Evolutionary conservation across 768 basidiomycete species (phyloP).

Genomic region (Boletus speciosus): DNA sequence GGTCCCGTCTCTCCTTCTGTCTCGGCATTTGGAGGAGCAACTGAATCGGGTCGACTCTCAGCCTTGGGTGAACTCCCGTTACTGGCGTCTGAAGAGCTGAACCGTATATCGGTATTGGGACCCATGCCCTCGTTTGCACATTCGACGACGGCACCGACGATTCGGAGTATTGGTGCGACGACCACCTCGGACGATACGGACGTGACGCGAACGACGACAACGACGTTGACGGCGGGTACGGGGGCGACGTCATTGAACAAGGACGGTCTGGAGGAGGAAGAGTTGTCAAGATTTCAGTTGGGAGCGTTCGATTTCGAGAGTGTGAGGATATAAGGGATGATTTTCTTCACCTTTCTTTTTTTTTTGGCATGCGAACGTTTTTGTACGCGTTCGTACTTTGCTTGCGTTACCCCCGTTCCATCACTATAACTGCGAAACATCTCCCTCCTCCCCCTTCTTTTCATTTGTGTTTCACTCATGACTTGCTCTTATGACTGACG

Average conservation of each 20-base stretch:
- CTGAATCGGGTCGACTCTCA: constrained; percentile 22
- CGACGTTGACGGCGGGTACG: constrained; percentile 18
- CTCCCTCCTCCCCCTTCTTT: neutral
- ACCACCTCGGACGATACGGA: constrained; percentile 32
- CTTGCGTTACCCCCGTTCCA: constrained; percentile 9
- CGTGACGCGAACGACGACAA: constrained; percentile 21
- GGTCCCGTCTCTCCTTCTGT: constrained; percentile 44
- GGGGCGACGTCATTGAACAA: constrained; percentile 9
- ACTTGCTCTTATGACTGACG: constrained; percentile 3
- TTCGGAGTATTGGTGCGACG: constrained; percentile 31
- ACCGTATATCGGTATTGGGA: constrained; percentile 28
- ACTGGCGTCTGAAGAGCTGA: constrained; percentile 9
- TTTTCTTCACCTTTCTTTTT: neutral
- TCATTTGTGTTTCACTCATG: neutral
- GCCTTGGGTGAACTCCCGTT: constrained; percentile 21
- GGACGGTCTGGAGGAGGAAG: constrained; percentile 8
- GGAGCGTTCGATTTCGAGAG: constrained; percentile 24
- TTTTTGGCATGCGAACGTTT: neutral
- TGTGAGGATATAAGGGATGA: constrained; percentile 2
- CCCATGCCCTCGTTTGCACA: constrained; percentile 33
- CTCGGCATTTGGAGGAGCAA: constrained; percentile 45
- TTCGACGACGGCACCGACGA: constrained; percentile 28
- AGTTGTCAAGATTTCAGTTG: constrained; percentile 10
- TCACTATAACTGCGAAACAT: constrained; percentile 13
- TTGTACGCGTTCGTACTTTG: neutral